A percentile compares a stretch with the other conserved stretches of the same genome.
Evolutionary conservation across 768 basidiomycete species (phyloP).

Genomic region (Sistotremastrum suecicum): DNA sequence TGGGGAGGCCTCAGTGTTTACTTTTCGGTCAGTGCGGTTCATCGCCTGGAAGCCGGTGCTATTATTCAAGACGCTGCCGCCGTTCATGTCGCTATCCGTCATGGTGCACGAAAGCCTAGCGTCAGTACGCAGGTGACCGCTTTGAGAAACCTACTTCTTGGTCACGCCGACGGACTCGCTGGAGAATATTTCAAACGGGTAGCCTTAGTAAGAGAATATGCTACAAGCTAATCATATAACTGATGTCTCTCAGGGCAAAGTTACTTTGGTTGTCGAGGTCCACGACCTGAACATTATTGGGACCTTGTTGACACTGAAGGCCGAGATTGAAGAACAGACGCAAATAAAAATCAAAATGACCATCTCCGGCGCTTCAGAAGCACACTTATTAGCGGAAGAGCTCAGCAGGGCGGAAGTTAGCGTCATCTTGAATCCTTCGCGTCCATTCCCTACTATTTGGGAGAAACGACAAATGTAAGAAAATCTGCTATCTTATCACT

Average conservation of each 20-base stretch:
- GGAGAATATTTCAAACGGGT: conserved; percentile 29
- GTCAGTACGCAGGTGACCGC: conserved; percentile 56
- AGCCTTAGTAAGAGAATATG: conserved; percentile 22
- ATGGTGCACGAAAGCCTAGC: conserved; percentile 29
- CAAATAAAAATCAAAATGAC: conserved; percentile 32
- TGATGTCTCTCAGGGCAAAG: conserved; percentile 26
- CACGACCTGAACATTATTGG: conserved; percentile 61
- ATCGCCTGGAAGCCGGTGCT: conserved; percentile 42
- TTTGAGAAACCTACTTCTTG: conserved; percentile 37
- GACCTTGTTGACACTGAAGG: conserved; percentile 47
- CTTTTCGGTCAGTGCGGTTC: conserved; percentile 41
- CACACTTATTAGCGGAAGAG: conserved; percentile 58
- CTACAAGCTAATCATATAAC: neutral
- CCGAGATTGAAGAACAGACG: conserved; percentile 34
- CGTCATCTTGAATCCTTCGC: conserved; percentile 49
- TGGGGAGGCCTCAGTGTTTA: conserved; percentile 43
- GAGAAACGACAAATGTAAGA: conserved; percentile 48
- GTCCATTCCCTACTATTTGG: conserved; percentile 66
- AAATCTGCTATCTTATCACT: neutral
- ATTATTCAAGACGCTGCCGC: conserved; percentile 47
- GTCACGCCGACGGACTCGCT: conserved; percentile 24
- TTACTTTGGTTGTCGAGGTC: conserved; percentile 47
- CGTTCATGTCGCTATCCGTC: conserved; percentile 45
- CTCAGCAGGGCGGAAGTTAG: conserved; percentile 56
- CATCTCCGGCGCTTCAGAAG: conserved; percentile 47